Percentiles rank a stretch among this genome's conserved stretches.
These are phyloP conservation scores for Sungouiella thailandica DNA, from an alignment of 805 yeast species.

Conservation along the genomic window DNA sequence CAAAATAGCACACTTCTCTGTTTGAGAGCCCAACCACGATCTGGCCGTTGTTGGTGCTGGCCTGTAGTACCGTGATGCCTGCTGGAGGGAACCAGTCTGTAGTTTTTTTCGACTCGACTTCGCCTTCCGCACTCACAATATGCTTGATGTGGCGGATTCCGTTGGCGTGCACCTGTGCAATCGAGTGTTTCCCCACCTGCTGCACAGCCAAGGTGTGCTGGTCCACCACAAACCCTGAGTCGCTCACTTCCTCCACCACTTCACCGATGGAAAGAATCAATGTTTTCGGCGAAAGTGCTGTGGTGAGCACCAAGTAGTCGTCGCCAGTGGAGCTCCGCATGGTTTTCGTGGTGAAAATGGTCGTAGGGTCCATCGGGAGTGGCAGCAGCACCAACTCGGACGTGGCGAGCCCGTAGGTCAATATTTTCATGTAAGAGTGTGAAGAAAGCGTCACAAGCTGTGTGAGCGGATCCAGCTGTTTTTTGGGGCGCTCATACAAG, in stretches of 20 bases:
- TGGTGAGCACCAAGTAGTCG: slow-evolving; percentile 59
- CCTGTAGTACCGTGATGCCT: slow-evolving; percentile 58
- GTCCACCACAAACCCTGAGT: slow-evolving; percentile 53
- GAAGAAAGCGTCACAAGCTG: slow-evolving; percentile 28
- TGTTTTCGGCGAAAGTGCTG: slow-evolving; percentile 54
- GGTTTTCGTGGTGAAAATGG: slow-evolving; percentile 60
- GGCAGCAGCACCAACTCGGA: slow-evolving; percentile 68
- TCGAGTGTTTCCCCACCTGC: slow-evolving; percentile 57
- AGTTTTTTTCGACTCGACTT: slow-evolving; percentile 1
- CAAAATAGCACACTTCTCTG: slow-evolving; percentile 77
- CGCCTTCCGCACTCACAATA: slow-evolving; percentile 6
- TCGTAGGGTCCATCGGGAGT: slow-evolving; percentile 59
- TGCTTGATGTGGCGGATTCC: slow-evolving; percentile 57
- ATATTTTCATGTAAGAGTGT: slow-evolving; percentile 42
- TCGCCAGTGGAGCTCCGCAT: slow-evolving; percentile 44
- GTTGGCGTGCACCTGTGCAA: slow-evolving; percentile 67
- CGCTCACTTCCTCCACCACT: slow-evolving; percentile 67
- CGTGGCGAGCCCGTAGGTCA: slow-evolving; percentile 56
- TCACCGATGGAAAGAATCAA: slow-evolving; percentile 75
- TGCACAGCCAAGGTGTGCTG: slow-evolving; percentile 64
- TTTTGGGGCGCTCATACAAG: slow-evolving; percentile 15
- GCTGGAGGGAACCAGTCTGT: slow-evolving; percentile 82
- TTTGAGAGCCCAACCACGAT: slow-evolving; percentile 67
- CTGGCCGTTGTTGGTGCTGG: slow-evolving; percentile 63
- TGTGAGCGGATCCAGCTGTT: slow-evolving; percentile 14